These are phyloP conservation scores for Luffa aegyptiaca DNA, from an alignment of 306 rosid genomes.

Conservation along the genomic window DNA sequence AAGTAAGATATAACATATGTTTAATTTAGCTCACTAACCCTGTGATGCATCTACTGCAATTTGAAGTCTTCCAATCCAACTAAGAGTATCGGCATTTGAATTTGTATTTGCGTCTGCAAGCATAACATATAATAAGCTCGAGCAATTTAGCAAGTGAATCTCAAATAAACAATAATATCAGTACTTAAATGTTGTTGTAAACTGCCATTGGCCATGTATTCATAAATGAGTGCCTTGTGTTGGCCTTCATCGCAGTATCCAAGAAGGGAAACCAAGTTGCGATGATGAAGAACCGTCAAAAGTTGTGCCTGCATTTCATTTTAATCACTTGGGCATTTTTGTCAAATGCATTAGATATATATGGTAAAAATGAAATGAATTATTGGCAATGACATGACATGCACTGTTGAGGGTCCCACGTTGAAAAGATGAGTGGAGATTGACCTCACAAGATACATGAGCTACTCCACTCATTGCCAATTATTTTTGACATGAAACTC, in stretches of 20 bases:
- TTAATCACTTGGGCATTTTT: too few relatives aligned
- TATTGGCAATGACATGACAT: too few relatives aligned
- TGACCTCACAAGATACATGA: too few relatives aligned
- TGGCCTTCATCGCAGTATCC: constrained; percentile 18
- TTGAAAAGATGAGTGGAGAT: too few relatives aligned
- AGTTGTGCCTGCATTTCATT: constrained; percentile 9
- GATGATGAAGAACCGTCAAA: constrained; percentile 8
- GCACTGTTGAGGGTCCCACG: too few relatives aligned
- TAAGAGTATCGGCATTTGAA: constrained; percentile 2
- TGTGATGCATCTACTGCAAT: constrained; percentile 10
- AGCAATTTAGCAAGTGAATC: not conserved
- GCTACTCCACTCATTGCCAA: too few relatives aligned
- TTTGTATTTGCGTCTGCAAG: not conserved
- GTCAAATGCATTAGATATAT: too few relatives aligned
- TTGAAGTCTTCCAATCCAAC: constrained; percentile 15
- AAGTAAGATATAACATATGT: too few relatives aligned
- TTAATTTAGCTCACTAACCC: not conserved
- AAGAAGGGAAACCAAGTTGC: constrained; percentile 16
- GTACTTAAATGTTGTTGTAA: not conserved
- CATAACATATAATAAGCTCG: not conserved
- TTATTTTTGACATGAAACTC: too few relatives aligned
- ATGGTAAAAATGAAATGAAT: too few relatives aligned
- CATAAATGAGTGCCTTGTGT: constrained; percentile 10
- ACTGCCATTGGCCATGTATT: constrained; percentile 14
- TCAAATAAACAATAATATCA: too few relatives aligned